Percentiles rank a stretch among this genome's conserved stretches.
phyloP scores from a whole-genome alignment of 2,329 filamentous ascomycete species.

The Colletotrichum destructivum region DNA sequence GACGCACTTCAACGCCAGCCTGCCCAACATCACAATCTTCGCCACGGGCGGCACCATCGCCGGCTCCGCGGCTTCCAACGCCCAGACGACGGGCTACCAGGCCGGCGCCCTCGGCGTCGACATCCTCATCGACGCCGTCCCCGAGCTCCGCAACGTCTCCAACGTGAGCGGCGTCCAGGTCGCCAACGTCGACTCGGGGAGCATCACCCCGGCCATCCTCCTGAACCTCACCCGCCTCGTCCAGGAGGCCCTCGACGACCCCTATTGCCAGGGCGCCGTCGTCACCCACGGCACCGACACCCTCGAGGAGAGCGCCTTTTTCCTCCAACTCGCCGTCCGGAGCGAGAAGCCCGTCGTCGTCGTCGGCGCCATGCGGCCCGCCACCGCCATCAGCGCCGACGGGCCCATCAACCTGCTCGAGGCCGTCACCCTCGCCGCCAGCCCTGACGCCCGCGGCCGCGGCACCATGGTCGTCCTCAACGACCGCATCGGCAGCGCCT shows the following conservation, averaged over 20 bases:
- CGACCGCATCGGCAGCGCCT: conserved; percentile 63
- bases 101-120: conserved; percentile 63
- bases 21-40: conserved; percentile 71
- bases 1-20: conserved; percentile 54
- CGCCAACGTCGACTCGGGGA: conserved; percentile 62
- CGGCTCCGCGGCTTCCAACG: conserved; percentile 62
- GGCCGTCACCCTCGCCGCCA: conserved; percentile 70
- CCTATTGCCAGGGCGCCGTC: conserved; percentile 64
- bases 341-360: conserved; percentile 72
- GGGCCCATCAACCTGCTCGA: conserved; percentile 75
- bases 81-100: conserved; percentile 61
- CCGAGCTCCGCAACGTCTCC: conserved; percentile 67
- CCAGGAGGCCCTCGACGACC: conserved; percentile 61
- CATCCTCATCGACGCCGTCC: conserved; percentile 68
- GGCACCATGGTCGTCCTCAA: conserved; percentile 74
- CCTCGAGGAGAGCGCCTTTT: conserved; percentile 75
- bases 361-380: conserved; percentile 75
- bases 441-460: conserved; percentile 60
- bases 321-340: conserved; percentile 71
- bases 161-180: conserved; percentile 69
- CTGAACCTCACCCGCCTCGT: conserved; percentile 64
- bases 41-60: conserved; percentile 74
- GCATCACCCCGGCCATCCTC: conserved; percentile 64
- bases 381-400: conserved; percentile 74
- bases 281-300: conserved; percentile 78